Evolutionary conservation across 106 monocot species (phyloP), one percentile per base, ranked within the genome.

Genomic region (Posidonia australis): DNA sequence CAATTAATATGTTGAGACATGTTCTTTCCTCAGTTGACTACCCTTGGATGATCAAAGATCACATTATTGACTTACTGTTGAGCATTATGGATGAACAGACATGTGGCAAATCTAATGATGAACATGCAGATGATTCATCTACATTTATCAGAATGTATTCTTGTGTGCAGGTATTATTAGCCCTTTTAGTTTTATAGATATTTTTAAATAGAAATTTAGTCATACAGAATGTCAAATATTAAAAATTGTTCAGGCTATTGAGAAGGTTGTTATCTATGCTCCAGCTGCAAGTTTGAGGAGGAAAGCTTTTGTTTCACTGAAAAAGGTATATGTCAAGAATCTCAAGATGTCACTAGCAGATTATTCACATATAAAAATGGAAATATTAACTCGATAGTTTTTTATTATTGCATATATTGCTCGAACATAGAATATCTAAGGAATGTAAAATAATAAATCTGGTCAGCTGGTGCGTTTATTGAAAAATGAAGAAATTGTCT

Each of bases 11-110:
- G 76, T 68, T 90, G 60, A 86, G 66, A 72, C 61, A 71, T 77
- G 43, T 80, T 42, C 70, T 94, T 26, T 67, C 79, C 0, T 86
- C 89, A 14, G 67, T 61, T 60, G 75, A 76, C 49, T 90, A 84
- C 66, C 59, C 89, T 51, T 94, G 86, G 93, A 66, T 74, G 69
- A 67, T 94, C 58, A 94, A 94, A 75, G 72, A 67, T 60, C 70
- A 82, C 22, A 19, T 51, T 60, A 67, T 94, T 67, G 86, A 90
- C 11, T 46, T 89, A 14, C 44, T 94, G 68, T 56, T 70, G 46
- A 78, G 57, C 46, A 80, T 90, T 30, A 64, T 80, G 65, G 67
- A 76, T 68, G 80, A 60, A 62, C 43, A 11, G 66, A 44, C 26
- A 32, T 26, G 29, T 58, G 66, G 77, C 22, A 81, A 78, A 48